Conservation (phyloP, 1,284 basidiomycete genomes). For the Marasmius fiardii region DNA sequence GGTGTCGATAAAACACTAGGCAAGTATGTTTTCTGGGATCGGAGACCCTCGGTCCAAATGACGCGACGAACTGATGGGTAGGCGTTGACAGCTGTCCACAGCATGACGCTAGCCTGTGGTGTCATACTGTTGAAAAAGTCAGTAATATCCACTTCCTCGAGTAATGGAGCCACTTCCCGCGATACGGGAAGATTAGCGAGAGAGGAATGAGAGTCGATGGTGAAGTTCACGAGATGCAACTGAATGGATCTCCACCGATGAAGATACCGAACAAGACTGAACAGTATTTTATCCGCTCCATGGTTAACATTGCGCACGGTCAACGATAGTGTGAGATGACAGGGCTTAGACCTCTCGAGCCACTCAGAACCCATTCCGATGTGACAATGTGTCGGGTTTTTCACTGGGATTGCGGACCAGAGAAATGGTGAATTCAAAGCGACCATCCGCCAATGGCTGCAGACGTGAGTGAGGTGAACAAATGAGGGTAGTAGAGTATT, state of each 20-base stretch:
- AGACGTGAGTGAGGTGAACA: constrained; percentile 4
- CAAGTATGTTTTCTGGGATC: too few species aligned
- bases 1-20: too few species aligned
- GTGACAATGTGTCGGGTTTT: constrained; percentile 13
- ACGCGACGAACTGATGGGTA: not conserved
- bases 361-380: constrained; percentile 14
- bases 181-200: not conserved
- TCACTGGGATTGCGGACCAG: constrained; percentile 17
- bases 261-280: not conserved
- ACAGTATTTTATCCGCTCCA: not conserved
- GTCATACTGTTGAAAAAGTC: not conserved
- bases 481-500: not conserved
- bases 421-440: constrained; percentile 11
- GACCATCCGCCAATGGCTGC: constrained; percentile 12
- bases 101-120: not conserved
- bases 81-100: not conserved
- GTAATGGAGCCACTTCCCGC: not conserved
- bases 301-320: not conserved
- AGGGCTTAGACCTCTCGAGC: constrained; percentile 12
- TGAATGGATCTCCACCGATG: not conserved
- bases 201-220: not conserved
- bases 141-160: not conserved
- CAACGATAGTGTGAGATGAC: constrained; percentile 1
- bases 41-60: not conserved
- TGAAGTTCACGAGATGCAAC: not conserved